phyloP scores from a whole-genome alignment of 1,139 yeast genomes.

The Scheffersomyces titani region DNA sequence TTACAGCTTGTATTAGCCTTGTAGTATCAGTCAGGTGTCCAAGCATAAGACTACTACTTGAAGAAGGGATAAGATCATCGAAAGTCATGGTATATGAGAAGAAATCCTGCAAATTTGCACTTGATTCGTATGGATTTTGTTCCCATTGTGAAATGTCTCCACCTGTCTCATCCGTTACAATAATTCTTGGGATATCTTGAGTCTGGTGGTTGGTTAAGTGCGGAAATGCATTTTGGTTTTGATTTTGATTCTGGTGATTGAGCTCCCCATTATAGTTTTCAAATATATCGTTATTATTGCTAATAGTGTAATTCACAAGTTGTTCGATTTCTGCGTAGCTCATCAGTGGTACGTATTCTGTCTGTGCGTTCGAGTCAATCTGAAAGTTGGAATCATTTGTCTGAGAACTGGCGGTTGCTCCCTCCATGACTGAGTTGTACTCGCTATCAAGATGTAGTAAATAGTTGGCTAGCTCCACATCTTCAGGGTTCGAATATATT shows the following conservation, averaged over 20 bases:
- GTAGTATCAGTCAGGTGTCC: not conserved
- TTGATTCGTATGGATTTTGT: not conserved
- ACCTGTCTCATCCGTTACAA: not conserved
- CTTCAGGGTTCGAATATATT: not conserved
- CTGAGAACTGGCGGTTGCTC: not conserved
- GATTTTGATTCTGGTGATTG: not conserved
- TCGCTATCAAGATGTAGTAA: not conserved
- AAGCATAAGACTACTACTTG: not conserved
- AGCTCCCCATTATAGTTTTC: not conserved
- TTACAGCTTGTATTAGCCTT: not conserved
- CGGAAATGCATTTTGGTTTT: not conserved
- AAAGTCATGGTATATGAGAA: not conserved
- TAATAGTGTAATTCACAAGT: not conserved
- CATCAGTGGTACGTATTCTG: not conserved
- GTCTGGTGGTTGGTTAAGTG: not conserved
- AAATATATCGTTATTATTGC: not conserved
- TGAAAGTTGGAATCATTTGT: not conserved
- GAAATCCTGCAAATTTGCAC: not conserved
- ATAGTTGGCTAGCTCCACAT: not conserved
- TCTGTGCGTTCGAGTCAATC: not conserved
- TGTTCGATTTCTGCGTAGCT: not conserved
- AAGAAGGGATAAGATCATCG: not conserved
- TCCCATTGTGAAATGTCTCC: not conserved
- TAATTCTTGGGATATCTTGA: not conserved
- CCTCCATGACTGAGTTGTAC: not conserved